These are phyloP conservation scores for Russula foetens DNA, from an alignment of 768 basidiomycete species.

Conservation along the genomic window DNA sequence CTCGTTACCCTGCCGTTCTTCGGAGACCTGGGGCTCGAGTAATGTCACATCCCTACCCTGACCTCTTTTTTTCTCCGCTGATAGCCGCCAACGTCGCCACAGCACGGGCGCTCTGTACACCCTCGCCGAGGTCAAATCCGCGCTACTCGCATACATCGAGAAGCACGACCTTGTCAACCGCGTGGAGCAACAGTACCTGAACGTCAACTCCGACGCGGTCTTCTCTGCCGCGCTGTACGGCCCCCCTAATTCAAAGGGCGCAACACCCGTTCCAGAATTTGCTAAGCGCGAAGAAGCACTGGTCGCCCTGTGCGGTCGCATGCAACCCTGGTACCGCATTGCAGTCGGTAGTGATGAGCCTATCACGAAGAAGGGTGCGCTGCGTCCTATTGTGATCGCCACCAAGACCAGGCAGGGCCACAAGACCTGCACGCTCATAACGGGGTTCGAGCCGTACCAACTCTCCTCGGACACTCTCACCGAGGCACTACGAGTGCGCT, in stretches of 20 bases:
- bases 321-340: conserved; percentile 76
- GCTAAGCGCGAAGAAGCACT: conserved; percentile 60
- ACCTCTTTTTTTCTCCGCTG: background rate
- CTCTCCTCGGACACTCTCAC: conserved; percentile 64
- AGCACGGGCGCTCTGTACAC: conserved; percentile 52
- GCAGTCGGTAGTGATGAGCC: conserved; percentile 45
- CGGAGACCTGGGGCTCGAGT: conserved; percentile 56
- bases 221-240: conserved; percentile 28
- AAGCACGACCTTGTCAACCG: conserved; percentile 55
- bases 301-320: conserved; percentile 45
- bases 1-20: conserved; percentile 50
- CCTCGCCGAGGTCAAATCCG: conserved; percentile 43
- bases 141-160: conserved; percentile 57
- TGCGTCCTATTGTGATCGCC: conserved; percentile 61
- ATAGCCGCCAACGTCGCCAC: background rate
- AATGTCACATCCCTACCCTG: conserved; percentile 23
- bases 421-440: conserved; percentile 67
- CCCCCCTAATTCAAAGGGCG: conserved; percentile 23
- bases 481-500: conserved; percentile 67
- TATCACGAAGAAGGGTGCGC: conserved; percentile 60
- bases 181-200: conserved; percentile 59
- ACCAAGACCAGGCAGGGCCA: conserved; percentile 72
- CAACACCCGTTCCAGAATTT: conserved; percentile 33
- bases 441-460: conserved; percentile 73
- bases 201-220: conserved; percentile 41